Conservation (phyloP, 768 basidiomycete genomes). For the Ramaria sp. region DNA sequence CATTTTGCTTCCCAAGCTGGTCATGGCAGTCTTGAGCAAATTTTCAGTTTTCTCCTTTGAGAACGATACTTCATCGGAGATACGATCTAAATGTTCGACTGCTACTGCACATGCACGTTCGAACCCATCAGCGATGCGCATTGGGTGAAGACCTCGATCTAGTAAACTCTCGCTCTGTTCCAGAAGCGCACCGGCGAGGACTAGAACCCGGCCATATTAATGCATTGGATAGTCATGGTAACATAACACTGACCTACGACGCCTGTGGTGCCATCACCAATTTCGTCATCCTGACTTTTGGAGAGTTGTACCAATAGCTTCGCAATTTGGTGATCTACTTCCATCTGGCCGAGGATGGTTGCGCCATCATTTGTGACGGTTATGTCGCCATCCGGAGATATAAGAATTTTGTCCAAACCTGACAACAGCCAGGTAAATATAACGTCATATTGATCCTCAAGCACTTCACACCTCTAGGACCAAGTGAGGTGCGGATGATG, state of each 20-base stretch:
- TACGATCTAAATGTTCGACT: conserved; percentile 79
- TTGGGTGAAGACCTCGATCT: conserved; percentile 98
- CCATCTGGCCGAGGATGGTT: conserved; percentile 97
- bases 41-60: conserved; percentile 74
- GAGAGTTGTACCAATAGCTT: conserved; percentile 94
- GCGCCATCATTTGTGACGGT: conserved; percentile 99
- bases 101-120: conserved; percentile 90
- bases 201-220: conserved; percentile 26
- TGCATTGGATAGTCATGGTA: background rate
- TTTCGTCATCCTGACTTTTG: conserved; percentile 98
- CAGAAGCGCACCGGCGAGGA: conserved; percentile 93
- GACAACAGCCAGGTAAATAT: conserved; percentile 1
- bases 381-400: conserved; percentile 95
- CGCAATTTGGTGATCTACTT: conserved; percentile 98
- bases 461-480: conserved; percentile 67
- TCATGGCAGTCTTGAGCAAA: conserved; percentile 90
- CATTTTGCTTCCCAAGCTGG: conserved; percentile 98
- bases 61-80: conserved; percentile 85
- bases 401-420: conserved; percentile 94
- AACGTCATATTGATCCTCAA: background rate
- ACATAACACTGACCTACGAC: conserved; percentile 73
- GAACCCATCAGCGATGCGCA: conserved; percentile 97
- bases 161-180: conserved; percentile 92
- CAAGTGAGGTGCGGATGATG: conserved; percentile 90
- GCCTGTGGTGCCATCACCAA: conserved; percentile 98